Base-by-base conservation (phyloP, 169 alveolate species). In the Babesia divergens region DNA sequence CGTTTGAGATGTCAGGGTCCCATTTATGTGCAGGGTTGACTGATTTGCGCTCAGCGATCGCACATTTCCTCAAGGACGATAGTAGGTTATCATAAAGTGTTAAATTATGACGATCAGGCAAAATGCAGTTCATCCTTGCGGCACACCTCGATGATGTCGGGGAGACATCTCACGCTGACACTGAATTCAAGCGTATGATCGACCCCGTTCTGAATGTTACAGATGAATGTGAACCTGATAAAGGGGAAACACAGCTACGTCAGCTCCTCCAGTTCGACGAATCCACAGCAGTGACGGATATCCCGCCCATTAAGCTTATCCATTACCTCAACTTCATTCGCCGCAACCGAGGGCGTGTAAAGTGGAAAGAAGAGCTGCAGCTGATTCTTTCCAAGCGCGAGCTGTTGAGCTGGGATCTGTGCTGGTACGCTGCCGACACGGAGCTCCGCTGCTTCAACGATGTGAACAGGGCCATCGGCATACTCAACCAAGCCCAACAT, bases 351-450 rank as follows among this genome's bases (percentile, higher is more conserved):
- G 83, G 76, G 14, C 47, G 59, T 24, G 26, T 11, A n/a, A 64
- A 22, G 43, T 77, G 86, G 86, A 26, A 70, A 0, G 74, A 69
- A 34, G 72, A 67, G 35, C 34, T 68, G 24, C 77, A 67, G 18
- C 32, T 67, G 53, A 46, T 77, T 7, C 53, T 77, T 55, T 3
- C 65, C 3, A 37, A 28, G 49, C 44, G 56, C 14, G 86, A 68
- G 24, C 44, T 68, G 44, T 20, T 26, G 52, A 54, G 76, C 44
- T 77, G 86, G 86, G 83, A 77, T 50, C 72, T 77, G 4, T 53
- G 37, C 52, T 77, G 86, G 86, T 77, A 77, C 70, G 82, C 82
- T 3, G 82, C 86, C 2, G 56, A 55, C 68, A 77, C 82, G 18
- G 83, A 77, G 59, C 22, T 77, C 51, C 53, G 82, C 18, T 77